Evolutionary conservation across 2,329 filamentous ascomycete species (phyloP), one percentile per base, ranked within the genome.

Genomic region (Onygena corvina): DNA sequence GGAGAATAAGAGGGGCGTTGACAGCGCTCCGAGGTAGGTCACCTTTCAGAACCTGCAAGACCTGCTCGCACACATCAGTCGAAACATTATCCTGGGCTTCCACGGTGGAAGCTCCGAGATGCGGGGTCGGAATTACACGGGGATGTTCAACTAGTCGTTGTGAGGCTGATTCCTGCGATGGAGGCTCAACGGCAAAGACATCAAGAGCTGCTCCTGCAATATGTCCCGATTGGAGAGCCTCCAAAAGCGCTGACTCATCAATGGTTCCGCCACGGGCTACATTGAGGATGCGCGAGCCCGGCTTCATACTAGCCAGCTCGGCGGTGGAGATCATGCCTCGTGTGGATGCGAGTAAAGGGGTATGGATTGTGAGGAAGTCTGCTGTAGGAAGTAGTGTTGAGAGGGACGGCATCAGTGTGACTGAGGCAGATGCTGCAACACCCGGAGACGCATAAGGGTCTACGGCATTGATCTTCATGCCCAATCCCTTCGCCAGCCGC

Each of bases 71-170:
- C 6, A 90, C 86, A 57, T 90, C 86, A 54, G 89, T 76, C 1
- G 82, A 85, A 2, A 89, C 85, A 53, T 88, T 89, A 60, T 90
- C 84, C 63, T 92, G 85, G 0, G 86, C 86, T 71, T 92, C 86
- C 29, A 84, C 75, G 0, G 86, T 92, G 0, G 81, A 86, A 0
- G 86, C 86, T 5, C 85, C 85, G 0, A 92, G 72, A 62, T 92
- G 86, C 1, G 86, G 86, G 5, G 86, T 90, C 1, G 80, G 80
- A 1, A 90, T 80, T 0, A 87, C 84, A 55, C 78, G 81, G 0
- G 80, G 76, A 57, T 90, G 85, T 7, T 71, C 72, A 50, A 84
- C 76, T 6, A 92, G 70, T 38, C 72, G 73, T 8, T 73, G 74
- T 1, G 84, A 82, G 3, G 75, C 70, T 1, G 80, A 80, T 29